Conservation (phyloP, 169 alveolate genomes). For the Plasmodium inui region DNA sequence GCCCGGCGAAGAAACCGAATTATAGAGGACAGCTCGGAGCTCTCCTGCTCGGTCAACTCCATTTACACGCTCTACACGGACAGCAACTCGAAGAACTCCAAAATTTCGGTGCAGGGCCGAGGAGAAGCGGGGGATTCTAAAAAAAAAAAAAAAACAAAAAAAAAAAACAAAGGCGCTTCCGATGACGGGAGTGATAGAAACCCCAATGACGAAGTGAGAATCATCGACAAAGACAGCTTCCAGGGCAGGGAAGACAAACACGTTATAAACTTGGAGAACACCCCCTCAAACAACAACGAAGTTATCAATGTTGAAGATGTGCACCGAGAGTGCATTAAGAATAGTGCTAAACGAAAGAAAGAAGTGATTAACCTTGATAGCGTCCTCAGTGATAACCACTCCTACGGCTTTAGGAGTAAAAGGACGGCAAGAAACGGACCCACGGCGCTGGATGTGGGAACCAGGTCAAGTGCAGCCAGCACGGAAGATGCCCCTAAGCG, state of each 20-base stretch:
- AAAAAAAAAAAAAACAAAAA: background rate
- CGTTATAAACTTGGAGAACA: slow-evolving; percentile 29
- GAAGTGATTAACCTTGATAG: slow-evolving; percentile 30
- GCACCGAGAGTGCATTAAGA: slow-evolving; percentile 9
- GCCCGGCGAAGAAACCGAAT: background rate
- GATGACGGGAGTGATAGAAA: background rate
- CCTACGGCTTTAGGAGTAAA: background rate
- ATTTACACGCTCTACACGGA: slow-evolving; percentile 46
- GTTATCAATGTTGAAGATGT: slow-evolving; percentile 54
- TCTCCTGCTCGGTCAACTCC: slow-evolving; percentile 36
- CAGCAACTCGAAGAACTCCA: slow-evolving; percentile 39
- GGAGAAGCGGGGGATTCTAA: background rate
- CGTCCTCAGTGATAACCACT: background rate
- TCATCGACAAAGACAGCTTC: slow-evolving; percentile 8
- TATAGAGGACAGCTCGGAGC: slow-evolving; percentile 60
- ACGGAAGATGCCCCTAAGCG: background rate
- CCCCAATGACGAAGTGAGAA: slow-evolving; percentile 31
- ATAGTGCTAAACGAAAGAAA: background rate
- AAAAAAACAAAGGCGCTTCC: background rate
- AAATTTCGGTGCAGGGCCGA: background rate
- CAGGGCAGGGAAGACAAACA: background rate
- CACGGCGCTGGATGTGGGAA: background rate
- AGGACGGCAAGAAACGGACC: background rate
- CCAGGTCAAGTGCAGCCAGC: background rate
- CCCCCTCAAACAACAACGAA: background rate